Conservation (phyloP, 2,329 filamentous ascomycete genomes). For the Sporothrix phasma region DNA sequence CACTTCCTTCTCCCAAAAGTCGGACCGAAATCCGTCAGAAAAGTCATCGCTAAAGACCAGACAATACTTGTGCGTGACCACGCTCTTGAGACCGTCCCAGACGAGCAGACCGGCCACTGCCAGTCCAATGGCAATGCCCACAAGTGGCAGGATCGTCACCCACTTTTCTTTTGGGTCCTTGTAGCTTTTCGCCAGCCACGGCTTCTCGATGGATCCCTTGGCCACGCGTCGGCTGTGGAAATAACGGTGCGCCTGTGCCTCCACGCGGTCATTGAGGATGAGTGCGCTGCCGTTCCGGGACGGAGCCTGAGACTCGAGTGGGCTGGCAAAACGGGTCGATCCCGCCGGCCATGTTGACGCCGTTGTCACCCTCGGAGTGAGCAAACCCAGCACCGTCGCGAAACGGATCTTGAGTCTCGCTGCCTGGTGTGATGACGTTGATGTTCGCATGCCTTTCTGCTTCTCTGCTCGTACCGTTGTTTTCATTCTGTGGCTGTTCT, state of each 20-base stretch:
- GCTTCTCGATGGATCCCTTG: constrained; percentile 64
- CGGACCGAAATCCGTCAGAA: constrained; percentile 44
- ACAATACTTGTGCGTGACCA: constrained; percentile 67
- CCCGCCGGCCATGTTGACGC: constrained; percentile 17
- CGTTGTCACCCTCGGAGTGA: constrained; percentile 21
- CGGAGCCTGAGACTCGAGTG: constrained; percentile 20
- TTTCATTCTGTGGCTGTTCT: background rate
- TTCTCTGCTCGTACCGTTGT: background rate
- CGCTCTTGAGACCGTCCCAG: constrained; percentile 62
- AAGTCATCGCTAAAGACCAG: constrained; percentile 58
- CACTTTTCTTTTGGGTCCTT: constrained; percentile 73
- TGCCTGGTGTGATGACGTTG: background rate
- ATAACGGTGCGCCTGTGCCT: constrained; percentile 41
- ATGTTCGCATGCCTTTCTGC: background rate
- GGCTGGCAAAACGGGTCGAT: constrained; percentile 40
- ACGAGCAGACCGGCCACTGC: constrained; percentile 59
- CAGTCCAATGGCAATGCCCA: constrained; percentile 61
- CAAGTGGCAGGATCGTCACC: constrained; percentile 68
- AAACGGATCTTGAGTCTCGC: constrained; percentile 29
- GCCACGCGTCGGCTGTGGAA: constrained; percentile 65
- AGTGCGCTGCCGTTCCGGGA: constrained; percentile 30
- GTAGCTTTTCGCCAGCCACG: constrained; percentile 54
- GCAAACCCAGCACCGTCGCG: constrained; percentile 29
- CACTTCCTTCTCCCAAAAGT: constrained; percentile 64
- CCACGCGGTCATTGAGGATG: constrained; percentile 22